These are phyloP conservation scores for Erucastrum elatum DNA, from an alignment of 345 rosid genomes.

Conservation along the genomic window DNA sequence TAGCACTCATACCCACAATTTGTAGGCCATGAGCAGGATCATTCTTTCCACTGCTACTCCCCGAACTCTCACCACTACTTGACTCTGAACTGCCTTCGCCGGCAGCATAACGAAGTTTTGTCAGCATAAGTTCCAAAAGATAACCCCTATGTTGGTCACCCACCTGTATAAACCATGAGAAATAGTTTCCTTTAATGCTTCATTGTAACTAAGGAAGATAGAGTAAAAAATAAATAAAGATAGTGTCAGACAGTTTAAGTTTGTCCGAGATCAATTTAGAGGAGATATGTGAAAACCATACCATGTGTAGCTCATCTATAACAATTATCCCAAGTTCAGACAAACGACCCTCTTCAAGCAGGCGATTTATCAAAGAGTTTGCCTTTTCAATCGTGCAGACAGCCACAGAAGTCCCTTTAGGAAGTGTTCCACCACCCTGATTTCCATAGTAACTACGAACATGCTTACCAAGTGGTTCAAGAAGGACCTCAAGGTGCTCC, in stretches of 20 bases:
- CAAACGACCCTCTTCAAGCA: conserved; percentile 94
- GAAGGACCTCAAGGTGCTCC: conserved; percentile 85
- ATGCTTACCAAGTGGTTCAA: conserved; percentile 91
- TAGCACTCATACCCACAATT: conserved; percentile 99
- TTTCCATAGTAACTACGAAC: conserved; percentile 92
- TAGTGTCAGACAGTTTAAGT: conserved; percentile 23
- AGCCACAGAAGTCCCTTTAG: conserved; percentile 93
- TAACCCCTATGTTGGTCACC: conserved; percentile 96
- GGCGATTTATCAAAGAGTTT: conserved; percentile 75
- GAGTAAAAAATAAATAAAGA: conserved; percentile 24
- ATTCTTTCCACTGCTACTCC: conserved; percentile 71
- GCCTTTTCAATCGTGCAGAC: conserved; percentile 99
- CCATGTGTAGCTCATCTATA: conserved; percentile 99
- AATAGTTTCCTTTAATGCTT: conserved; percentile 14
- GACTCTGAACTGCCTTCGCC: conserved; percentile 86
- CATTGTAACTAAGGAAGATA: not conserved
- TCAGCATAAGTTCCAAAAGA: conserved; percentile 92
- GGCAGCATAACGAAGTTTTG: conserved; percentile 96
- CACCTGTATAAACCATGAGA: conserved; percentile 55
- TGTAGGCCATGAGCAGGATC: conserved; percentile 85
- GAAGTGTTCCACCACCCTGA: conserved; percentile 98
- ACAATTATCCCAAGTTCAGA: conserved; percentile 92
- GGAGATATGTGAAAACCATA: conserved; percentile 37
- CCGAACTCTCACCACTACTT: conserved; percentile 85
- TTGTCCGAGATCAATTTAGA: conserved; percentile 17